Evolutionary conservation across 1,284 basidiomycete species (phyloP), one percentile per base, ranked within the genome.

Genomic region (Phenoliferia sp.): DNA sequence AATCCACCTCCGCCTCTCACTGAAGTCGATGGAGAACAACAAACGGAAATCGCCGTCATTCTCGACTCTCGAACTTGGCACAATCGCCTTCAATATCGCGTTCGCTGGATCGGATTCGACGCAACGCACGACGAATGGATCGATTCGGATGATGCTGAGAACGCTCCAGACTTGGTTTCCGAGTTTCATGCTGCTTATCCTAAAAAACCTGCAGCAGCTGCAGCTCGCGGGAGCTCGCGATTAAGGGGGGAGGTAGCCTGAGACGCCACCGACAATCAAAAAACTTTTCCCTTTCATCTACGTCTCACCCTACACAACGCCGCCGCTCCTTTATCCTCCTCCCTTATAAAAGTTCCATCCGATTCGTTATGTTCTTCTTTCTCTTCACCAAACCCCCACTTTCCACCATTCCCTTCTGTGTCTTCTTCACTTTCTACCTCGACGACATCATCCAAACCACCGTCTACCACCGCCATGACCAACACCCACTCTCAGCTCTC

Each of bases 1-100:
- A 77, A 64, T 71, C 75, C 58, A 64, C 76, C 66, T 72, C 77
- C 78, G 0, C 74, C 72, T 22, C 74, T 76, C 7, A 69, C 79
- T n/a, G 68, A 75, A 50, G 50, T 79, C 48, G 61, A 74, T 9
- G 74, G 75, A 15, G 71, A 76, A 32, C 62, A 68, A n/a, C 61
- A 75, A 60, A 70, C 61, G 44, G 68, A 79, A 62, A 71, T 62
- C 33, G 77, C 59, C 16, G 59, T 67, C 54, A 76, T 80, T 28
- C 67, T 80, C 2, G 68, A 9, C 73, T 76, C 67, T 72, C 50
- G 60, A 10, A 52, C 26, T 6, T 50, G 52, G 33, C 22, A 36
- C 36, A 19, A 35, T 17, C 26, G 39, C 36, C 39, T 55, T 26
- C 39, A 62, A 34, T 66, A 66, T 35, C 36, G 52, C 12, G 59